A percentile compares a stretch with the other conserved stretches of the same genome.
Evolutionary conservation across 495 filamentous ascomycete genomes (phyloP).

Genomic region (Neurospora hispaniola): DNA sequence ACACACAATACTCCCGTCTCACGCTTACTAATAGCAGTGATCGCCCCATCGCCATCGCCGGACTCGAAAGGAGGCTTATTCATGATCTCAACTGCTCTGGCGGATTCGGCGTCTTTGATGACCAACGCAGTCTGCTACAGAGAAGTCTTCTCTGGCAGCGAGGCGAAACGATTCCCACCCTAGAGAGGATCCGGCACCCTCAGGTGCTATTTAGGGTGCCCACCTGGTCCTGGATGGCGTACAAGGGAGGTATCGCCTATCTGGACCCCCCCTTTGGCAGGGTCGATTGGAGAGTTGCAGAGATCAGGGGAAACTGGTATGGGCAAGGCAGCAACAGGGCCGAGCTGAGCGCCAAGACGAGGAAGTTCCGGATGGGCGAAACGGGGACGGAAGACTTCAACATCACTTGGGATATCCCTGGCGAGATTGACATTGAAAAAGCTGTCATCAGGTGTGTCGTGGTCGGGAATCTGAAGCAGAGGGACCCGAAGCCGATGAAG

Average conservation of each 20-base stretch:
- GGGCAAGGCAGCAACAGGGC: background rate
- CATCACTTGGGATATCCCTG: background rate
- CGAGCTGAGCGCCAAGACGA: background rate
- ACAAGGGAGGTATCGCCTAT: constrained; percentile 15
- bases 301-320: background rate
- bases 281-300: constrained; percentile 11
- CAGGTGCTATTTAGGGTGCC: background rate
- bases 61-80: constrained; percentile 22
- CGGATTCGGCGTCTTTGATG: constrained; percentile 16
- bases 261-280: constrained; percentile 7
- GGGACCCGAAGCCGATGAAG: no score
- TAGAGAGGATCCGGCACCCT: background rate
- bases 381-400: background rate
- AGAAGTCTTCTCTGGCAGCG: constrained; percentile 19
- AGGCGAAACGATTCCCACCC: background rate
- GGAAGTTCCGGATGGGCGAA: fast-evolving
- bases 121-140: constrained; percentile 3
- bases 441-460: background rate
- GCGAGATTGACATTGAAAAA: no score
- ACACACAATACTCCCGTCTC: constrained; percentile 22
- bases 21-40: constrained; percentile 13
- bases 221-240: constrained; percentile 24
- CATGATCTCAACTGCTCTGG: constrained; percentile 10
- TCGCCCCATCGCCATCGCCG: constrained; percentile 21
- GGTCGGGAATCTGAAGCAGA: background rate